Evolutionary conservation across 225 moss, liverwort and hornwort genomes (phyloP), one percentile per base, ranked within the genome.

Genomic region (Pleurozium schreberi): DNA sequence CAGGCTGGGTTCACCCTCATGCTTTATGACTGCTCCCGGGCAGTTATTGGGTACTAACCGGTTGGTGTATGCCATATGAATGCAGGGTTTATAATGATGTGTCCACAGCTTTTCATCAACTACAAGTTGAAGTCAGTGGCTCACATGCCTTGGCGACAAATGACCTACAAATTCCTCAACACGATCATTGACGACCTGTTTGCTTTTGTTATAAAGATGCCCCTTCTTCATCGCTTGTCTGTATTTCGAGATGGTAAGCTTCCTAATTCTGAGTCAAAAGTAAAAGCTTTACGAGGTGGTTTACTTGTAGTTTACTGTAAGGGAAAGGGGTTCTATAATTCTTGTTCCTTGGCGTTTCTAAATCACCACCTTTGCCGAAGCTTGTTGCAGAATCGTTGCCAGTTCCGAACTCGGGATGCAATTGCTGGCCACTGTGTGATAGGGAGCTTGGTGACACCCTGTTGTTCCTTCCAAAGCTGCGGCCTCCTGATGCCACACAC

Each of bases 31-130:
- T 84, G 61, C 45, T 23, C n/a, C 45, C 74, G 66, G 49, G 57
- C 18, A 81, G 40, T 34, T 85, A 26, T 74, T 55, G 55, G 69
- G 28, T 55, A 74, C 75, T 93, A 58, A 93, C 62, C 68, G 57
- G 83, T 80, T 67, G 77, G 84, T 50, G 58, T 79, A 38, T 88
- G 79, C 80, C 62, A 45, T 78, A 58, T 71, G 85, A 82, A 85
- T 88, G 55, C 95, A 96, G 98, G 98, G 36, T 98, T 98, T 85
- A 98, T 98, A 78, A 98, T 98, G 98, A 98, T 98, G 98, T 98
- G 98, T 85, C 98, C 98, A 58, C 98, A 98, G 84, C 95, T 98
- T 75, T 98, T 98, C 87, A 98, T 98, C 89, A 98, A 98, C 88
- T 98, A 98, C 84, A 98, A 98, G 94, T 92, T 98, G 88, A 93